Conservation (phyloP, 2,329 filamentous ascomycete species). For the Cyclaneusma minus region DNA sequence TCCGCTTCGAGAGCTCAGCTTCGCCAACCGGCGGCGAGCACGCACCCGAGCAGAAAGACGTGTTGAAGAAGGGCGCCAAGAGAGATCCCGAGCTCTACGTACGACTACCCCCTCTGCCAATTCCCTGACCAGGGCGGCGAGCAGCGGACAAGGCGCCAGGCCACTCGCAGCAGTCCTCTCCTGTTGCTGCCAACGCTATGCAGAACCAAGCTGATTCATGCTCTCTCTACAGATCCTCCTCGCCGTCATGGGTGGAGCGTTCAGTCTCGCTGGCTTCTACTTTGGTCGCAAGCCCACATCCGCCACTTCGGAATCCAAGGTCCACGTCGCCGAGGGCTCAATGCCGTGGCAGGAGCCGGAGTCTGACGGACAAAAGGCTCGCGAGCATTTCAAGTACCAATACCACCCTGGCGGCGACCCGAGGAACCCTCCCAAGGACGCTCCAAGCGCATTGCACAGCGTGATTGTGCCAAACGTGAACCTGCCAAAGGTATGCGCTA, state of each 20-base stretch:
- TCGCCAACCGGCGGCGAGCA: too few species aligned
- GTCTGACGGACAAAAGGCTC: slow-evolving; percentile 42
- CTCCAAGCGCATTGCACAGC: slow-evolving; percentile 87
- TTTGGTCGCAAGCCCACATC: slow-evolving; percentile 80
- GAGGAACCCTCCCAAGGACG: slow-evolving; percentile 63
- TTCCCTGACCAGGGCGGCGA: slow-evolving; percentile 1
- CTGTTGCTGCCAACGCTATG: slow-evolving; percentile 6
- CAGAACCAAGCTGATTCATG: too few species aligned
- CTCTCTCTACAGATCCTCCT: slow-evolving; percentile 57
- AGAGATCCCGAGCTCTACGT: slow-evolving; percentile 64
- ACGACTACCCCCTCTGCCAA: slow-evolving; percentile 18
- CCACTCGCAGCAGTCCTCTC: too few species aligned
- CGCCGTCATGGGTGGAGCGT: slow-evolving; percentile 77
- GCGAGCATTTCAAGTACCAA: slow-evolving; percentile 44
- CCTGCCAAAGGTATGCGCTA: slow-evolving; percentile 59
- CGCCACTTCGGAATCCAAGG: slow-evolving; percentile 63
- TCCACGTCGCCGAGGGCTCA: slow-evolving; percentile 57
- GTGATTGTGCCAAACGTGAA: slow-evolving; percentile 90
- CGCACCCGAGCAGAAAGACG: slow-evolving; percentile 21
- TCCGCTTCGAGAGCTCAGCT: too few species aligned
- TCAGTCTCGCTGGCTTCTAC: slow-evolving; percentile 81
- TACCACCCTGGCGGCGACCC: slow-evolving; percentile 61
- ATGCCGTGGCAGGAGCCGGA: slow-evolving; percentile 82
- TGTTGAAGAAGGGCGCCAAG: slow-evolving; percentile 46
- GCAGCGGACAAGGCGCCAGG: not conserved